Base-by-base conservation (phyloP, 768 basidiomycete genomes). In the Pisolithus orientalis region DNA sequence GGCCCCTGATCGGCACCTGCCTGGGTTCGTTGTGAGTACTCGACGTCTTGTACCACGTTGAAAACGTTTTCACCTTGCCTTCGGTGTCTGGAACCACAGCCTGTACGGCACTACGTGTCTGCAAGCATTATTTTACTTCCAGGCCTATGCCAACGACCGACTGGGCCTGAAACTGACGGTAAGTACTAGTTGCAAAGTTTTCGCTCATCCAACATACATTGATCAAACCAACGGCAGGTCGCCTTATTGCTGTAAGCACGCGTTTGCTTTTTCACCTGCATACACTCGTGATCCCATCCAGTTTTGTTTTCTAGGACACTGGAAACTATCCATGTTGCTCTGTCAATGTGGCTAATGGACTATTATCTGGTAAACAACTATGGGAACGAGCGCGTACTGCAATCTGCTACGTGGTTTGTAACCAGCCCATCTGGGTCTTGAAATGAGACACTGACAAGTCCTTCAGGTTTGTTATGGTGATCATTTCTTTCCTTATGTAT, bases 71-170 rank as follows among this genome's bases (percentile, higher is more conserved):
- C 5, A 14, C 11, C 34, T 14, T 34, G 5, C 34, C 14, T 34
- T 34, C 34, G 34, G 13, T 34, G 5, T 34, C 21, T 21, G 21
- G 21, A 21, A 34, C 34, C 34, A 11, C n/a, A 66, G 65, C 21
- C 47, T 67, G 2, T 66, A 67, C n/a, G 65, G 65, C 4, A 39
- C 44, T 29, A 55, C 46, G 13, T 55, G 54, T 29, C 14, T 51
- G 11, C 54, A 51, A 29, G 39, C 49, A 17, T 48, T 55, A 10
- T 51, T 51, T 47, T 55, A 55, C 45, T 55, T 47, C 39, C 50
- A 55, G 32, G 51, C 46, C 38, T 55, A 55, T 31, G 37, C 28
- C 17, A 4, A 51, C 42, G 50, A 55, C 47, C 50, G 50, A 29
- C 31, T 0, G 32, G 29, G 11, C 39, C 54, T 51, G 27, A 49